phyloP scores from a whole-genome alignment of 2,329 filamentous ascomycete species.

The Aspergillus sp. region DNA sequence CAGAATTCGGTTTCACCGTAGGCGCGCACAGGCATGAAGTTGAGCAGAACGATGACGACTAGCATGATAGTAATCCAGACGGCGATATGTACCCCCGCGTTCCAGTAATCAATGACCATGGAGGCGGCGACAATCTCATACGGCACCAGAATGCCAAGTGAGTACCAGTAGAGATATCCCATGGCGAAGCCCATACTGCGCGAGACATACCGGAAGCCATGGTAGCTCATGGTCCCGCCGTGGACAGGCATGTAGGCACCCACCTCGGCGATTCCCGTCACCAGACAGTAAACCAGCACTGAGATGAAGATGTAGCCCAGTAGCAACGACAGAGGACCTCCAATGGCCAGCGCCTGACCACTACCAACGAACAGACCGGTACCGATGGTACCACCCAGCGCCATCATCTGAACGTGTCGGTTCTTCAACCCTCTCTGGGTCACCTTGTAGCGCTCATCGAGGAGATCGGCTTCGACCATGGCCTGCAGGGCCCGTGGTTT shows the following conservation, averaged over 20 bases:
- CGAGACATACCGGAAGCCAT: slow-evolving; percentile 43
- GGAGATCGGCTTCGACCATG: slow-evolving; percentile 39
- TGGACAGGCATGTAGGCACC: slow-evolving; percentile 44
- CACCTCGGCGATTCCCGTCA: slow-evolving; percentile 46
- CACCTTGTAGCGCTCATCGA: slow-evolving; percentile 39
- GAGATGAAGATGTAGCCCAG: slow-evolving; percentile 53
- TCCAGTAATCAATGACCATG: slow-evolving; percentile 65
- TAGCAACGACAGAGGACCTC: slow-evolving; percentile 52
- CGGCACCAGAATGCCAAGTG: slow-evolving; percentile 45
- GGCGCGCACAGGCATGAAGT: slow-evolving; percentile 47
- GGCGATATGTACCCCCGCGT: slow-evolving; percentile 40
- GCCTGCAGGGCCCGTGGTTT: slow-evolving; percentile 25
- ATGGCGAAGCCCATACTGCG: slow-evolving; percentile 43
- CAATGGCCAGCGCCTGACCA: slow-evolving; percentile 51
- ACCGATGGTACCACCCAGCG: slow-evolving; percentile 57
- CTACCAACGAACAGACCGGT: slow-evolving; percentile 56
- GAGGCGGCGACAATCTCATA: slow-evolving; percentile 65
- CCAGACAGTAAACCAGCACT: slow-evolving; percentile 44
- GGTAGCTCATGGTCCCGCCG: slow-evolving; percentile 44
- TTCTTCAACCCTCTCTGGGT: slow-evolving; percentile 43
- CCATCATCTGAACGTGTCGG: slow-evolving; percentile 46
- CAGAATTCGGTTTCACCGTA: slow-evolving; percentile 57
- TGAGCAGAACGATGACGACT: slow-evolving; percentile 54
- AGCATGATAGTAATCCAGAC: slow-evolving; percentile 58
- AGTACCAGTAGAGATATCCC: slow-evolving; percentile 49